These are phyloP conservation scores for Chlorella variabilis DNA, from an alignment of 163 green algal species.

Conservation along the genomic window DNA sequence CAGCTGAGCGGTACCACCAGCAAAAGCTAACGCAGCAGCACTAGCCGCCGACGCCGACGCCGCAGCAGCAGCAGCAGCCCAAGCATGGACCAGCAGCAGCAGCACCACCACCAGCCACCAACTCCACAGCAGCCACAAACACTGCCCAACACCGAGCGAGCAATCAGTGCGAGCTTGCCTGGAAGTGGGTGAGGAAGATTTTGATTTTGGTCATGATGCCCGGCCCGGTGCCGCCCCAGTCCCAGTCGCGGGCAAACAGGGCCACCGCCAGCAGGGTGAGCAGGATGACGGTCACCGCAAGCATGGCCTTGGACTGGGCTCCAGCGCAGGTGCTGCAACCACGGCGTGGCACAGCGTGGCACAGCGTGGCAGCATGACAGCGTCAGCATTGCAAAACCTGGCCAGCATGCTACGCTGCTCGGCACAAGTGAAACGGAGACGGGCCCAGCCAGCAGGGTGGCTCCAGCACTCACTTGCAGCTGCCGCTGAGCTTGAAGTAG, in stretches of 20 bases:
- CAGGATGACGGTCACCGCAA: slow-evolving; percentile 26
- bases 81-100: background rate
- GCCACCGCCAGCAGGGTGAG: slow-evolving; percentile 9
- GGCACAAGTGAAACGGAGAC: too few species aligned
- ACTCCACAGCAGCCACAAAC: too few species aligned
- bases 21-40: too few species aligned
- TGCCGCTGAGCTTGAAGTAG: slow-evolving; percentile 47
- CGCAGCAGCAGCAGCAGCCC: too few species aligned
- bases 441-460: too few species aligned
- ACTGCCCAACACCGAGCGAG: too few species aligned
- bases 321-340: background rate
- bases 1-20: too few species aligned
- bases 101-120: too few species aligned
- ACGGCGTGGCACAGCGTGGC: background rate
- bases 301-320: slow-evolving; percentile 33
- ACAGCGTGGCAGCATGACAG: background rate
- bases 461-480: slow-evolving; percentile 50
- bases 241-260: slow-evolving; percentile 46
- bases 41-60: too few species aligned
- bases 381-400: too few species aligned
- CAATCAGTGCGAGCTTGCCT: too few species aligned
- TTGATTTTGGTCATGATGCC: slow-evolving; percentile 63
- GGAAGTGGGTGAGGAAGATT: slow-evolving; percentile 56
- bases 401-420: too few species aligned
- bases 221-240: slow-evolving; percentile 31